Conservation (phyloP, 805 yeast species). For the Yarrowia sp. region DNA sequence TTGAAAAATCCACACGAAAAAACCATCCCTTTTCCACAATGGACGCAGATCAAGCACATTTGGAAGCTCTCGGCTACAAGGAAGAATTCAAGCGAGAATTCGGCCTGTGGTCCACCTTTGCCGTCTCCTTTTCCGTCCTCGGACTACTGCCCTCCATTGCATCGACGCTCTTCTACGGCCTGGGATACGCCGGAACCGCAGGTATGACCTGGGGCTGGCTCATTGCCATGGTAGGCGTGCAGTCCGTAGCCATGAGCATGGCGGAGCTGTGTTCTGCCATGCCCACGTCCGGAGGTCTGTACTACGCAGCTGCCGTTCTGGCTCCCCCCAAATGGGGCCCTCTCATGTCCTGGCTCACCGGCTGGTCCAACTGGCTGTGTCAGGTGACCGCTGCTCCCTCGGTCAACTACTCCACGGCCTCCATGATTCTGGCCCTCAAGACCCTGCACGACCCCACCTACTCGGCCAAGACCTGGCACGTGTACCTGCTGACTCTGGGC, state of each 20-base stretch:
- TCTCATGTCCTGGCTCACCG: conserved; percentile 65
- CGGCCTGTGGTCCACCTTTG: conserved; percentile 63
- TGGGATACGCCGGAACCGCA: conserved; percentile 67
- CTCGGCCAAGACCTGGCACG: conserved; percentile 57
- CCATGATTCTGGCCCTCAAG: conserved; percentile 61
- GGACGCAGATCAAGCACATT: conserved; percentile 44
- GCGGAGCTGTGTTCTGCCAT: conserved; percentile 70
- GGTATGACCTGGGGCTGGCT: conserved; percentile 72
- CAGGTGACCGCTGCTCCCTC: conserved; percentile 70
- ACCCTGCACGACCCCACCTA: conserved; percentile 54
- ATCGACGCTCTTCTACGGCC: conserved; percentile 64
- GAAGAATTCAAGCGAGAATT: conserved; percentile 69
- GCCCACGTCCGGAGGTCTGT: conserved; percentile 74
- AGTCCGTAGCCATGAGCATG: conserved; percentile 58
- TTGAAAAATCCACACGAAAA: background rate
- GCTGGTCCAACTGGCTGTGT: conserved; percentile 70
- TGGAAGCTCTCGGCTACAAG: conserved; percentile 58
- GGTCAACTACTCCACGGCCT: conserved; percentile 63
- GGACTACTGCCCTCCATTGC: conserved; percentile 74
- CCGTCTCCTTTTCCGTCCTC: conserved; percentile 68
- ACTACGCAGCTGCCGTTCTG: conserved; percentile 68
- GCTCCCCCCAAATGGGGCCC: conserved; percentile 64
- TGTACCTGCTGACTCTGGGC: conserved; percentile 60
- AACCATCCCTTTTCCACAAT: background rate
- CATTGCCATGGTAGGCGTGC: conserved; percentile 61